phyloP scores from a whole-genome alignment of 2,329 filamentous ascomycete species.

The Chrysoporthe austroafricana region DNA sequence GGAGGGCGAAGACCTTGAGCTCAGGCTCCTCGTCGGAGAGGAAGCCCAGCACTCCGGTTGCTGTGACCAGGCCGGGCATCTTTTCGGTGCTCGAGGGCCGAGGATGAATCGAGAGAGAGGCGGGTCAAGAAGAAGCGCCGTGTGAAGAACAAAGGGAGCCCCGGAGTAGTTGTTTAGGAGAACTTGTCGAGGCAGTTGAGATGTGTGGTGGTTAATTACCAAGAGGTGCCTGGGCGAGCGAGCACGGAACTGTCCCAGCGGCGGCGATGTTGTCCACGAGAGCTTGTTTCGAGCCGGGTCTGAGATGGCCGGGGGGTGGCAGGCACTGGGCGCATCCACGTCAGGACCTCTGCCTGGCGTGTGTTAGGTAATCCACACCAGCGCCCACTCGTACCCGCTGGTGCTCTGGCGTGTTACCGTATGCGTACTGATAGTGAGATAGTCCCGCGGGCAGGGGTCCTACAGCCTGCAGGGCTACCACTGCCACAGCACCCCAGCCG shows the following conservation, averaged over 20 bases:
- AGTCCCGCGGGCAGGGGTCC: too few species aligned
- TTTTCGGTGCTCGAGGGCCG: conserved; percentile 35
- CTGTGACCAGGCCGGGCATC: conserved; percentile 94
- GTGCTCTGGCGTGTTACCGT: too few species aligned
- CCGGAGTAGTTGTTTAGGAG: not conserved
- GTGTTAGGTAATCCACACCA: conserved; percentile 3
- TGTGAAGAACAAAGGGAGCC: not conserved
- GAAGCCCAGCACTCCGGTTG: conserved; percentile 92
- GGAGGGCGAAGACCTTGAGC: conserved; percentile 91
- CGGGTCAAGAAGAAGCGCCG: not conserved
- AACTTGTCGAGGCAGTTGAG: not conserved
- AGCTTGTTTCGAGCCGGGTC: not conserved
- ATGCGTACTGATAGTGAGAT: too few species aligned
- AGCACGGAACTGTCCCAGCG: not conserved
- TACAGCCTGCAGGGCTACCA: too few species aligned
- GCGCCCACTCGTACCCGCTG: not conserved
- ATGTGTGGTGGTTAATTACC: not conserved
- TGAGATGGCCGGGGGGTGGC: not conserved
- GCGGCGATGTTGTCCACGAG: conserved; percentile 8
- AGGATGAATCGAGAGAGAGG: conserved; percentile 11
- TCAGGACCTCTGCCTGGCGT: conserved; percentile 12
- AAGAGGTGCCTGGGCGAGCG: not conserved
- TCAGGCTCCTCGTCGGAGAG: conserved; percentile 92
- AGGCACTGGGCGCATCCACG: conserved; percentile 8
- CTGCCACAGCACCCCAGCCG: too few species aligned